Base-by-base conservation (phyloP, 441 rosid species). In the Erodium moschatum region DNA sequence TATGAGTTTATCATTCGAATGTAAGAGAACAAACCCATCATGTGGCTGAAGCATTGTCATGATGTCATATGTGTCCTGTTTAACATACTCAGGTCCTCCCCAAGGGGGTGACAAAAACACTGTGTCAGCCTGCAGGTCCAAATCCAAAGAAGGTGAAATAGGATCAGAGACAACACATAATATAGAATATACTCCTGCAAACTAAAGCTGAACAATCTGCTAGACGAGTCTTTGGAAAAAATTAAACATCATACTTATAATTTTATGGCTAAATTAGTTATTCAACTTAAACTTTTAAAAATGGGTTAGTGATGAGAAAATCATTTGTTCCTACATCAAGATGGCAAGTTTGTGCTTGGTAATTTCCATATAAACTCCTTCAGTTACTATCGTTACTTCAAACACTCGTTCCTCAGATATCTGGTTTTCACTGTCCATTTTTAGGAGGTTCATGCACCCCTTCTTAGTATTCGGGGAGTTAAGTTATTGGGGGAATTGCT, bases 81-180 rank as follows among this genome's bases (percentile, higher is more conserved):
- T 89, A 20, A 81, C 65, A 74, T 93, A 93, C 72, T 81, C 87
- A 75, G 97, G 98, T 60, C 97, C 97, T 6, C 98, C 98, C 97
- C 98, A 91, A 6, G 98, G 97, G 73, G 97, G 97, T 31, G 97
- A 94, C 74, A 94, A 73, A 79, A 91, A 94, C 64, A 87, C 88
- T 0, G 87, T 83, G 64, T 84, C 90, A 18, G 91, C 96, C 98
- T 93, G 85, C 73, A 76, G 67, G 71, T 75, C 66, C 48, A 72
- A 63, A 64, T 54, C 15, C 40, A 42, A 64, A 4, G 18, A 4
- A 40, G 46, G 27, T 58, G 3, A 70, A 73, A 20, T 63, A 1
- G 20, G 38, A 62, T 50, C 15, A 15, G 7, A 1, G 18, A 64
- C 50, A 10, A 7, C 20, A 73, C 48, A 42, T 42, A 11, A 42